Base-by-base conservation (phyloP, 768 basidiomycete genomes). In the Trametes villosa region DNA sequence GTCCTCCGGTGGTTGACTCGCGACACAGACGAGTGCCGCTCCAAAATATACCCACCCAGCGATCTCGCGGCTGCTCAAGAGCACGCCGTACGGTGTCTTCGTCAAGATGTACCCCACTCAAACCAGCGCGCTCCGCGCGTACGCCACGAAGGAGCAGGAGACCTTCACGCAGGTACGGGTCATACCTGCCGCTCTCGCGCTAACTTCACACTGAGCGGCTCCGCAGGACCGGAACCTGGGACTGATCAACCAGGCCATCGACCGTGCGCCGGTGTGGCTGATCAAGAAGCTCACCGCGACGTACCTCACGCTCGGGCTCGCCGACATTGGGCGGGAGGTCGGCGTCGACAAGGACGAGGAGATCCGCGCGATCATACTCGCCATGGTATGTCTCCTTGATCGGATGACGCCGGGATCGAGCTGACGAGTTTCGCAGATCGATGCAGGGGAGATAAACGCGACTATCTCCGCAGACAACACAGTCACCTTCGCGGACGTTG, bases 231-330 rank as follows among this genome's bases (percentile, higher is more conserved):
- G 81, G 56, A 95, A 88, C 56, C 41, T 84, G 1, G 94, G 94
- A 8, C 77, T 96, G 31, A 72, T 92, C 34, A 72, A 77, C 36
- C 86, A 87, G 62, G 89, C 85, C 2, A 75, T 92, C 27, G 81
- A 83, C 6, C 84, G 85, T 17, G 87, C 91, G 0, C 89, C 91
- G 0, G 80, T 89, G 20, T 94, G 93, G 86, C 77, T 84, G 48
- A 83, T 95, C 65, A 86, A 85, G 73, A 89, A 86, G 70, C 83
- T 95, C 57, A 94, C 89, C 0, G 83, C 83, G 51, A 94, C 94
- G 2, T 96, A 94, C 67, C 79, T 93, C 40, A 92, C 90, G 0
- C 83, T 94, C 17, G 82, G 87, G 34, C 74, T 95, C 9, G 73
- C 80, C 0, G 91, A 94, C 64, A 92, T 96, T 50, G 87, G 83